A percentile compares a stretch with the other conserved stretches of the same genome.
Conservation (phyloP, 306 rosid genomes). For the Cicer judaicum region DNA sequence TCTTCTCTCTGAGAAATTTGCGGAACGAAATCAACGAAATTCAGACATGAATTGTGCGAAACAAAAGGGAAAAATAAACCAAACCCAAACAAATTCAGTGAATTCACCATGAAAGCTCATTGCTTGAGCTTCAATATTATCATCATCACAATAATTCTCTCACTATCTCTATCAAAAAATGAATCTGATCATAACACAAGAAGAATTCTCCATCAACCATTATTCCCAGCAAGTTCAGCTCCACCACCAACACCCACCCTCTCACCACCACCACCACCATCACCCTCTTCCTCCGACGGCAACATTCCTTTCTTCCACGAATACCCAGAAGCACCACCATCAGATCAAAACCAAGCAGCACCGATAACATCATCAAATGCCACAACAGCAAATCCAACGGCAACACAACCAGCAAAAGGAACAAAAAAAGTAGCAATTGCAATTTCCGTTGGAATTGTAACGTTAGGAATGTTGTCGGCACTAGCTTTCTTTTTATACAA, state of each 20-base stretch:
- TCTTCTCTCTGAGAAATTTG: conserved; percentile 39
- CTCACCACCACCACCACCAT: conserved; percentile 51
- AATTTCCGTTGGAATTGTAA: conserved; percentile 85
- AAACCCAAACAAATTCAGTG: conserved; percentile 32
- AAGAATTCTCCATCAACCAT: conserved; percentile 84
- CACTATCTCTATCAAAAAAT: conserved; percentile 41
- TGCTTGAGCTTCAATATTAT: conserved; percentile 46
- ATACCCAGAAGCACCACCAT: conserved; percentile 55
- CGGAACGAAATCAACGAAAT: conserved; percentile 32
- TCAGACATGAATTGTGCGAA: conserved; percentile 61
- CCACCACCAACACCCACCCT: conserved; percentile 62
- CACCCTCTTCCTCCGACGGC: conserved; percentile 43
- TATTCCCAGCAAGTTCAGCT: conserved; percentile 65
- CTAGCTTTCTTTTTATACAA: conserved; percentile 82
- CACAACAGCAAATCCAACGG: conserved; percentile 64
- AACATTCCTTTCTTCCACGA: conserved; percentile 82
- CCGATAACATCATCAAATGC: conserved; percentile 46
- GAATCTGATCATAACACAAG: conserved; percentile 44
- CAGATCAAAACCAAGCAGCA: conserved; percentile 63
- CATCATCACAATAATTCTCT: conserved; percentile 31
- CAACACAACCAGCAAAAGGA: conserved; percentile 72
- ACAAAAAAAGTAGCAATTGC: conserved; percentile 81
- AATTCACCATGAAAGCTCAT: conserved; percentile 62
- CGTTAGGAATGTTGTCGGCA: conserved; percentile 93
- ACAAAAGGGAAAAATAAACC: conserved; percentile 42